Percentiles rank a stretch among this genome's conserved stretches.
These are phyloP conservation scores for Tylopilus sp. DNA, from an alignment of 1,284 basidiomycete species.

Conservation along the genomic window DNA sequence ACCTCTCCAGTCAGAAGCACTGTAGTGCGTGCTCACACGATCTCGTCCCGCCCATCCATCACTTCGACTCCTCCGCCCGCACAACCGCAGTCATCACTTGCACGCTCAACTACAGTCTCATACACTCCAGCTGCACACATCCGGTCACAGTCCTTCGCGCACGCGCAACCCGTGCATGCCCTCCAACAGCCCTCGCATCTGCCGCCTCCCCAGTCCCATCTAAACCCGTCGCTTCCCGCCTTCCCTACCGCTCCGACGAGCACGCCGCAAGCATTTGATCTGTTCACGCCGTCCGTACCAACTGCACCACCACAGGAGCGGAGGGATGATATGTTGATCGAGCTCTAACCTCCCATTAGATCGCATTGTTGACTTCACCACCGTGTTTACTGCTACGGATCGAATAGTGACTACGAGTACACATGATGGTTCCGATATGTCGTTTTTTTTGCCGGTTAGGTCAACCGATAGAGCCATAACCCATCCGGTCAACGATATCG, in stretches of 20 bases:
- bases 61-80: constrained; percentile 13
- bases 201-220: constrained; percentile 8
- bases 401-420: background rate
- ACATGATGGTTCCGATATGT: background rate
- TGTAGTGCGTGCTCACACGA: constrained; percentile 23
- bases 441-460: background rate
- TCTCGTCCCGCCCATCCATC: constrained; percentile 23
- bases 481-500: too few species aligned
- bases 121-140: constrained; percentile 6
- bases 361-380: background rate
- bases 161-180: constrained; percentile 1
- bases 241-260: constrained; percentile 47
- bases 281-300: constrained; percentile 47
- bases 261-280: constrained; percentile 51
- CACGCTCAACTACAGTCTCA: constrained; percentile 22
- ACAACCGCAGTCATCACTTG: constrained; percentile 16
- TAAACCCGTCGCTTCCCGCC: constrained; percentile 9
- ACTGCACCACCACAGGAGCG: constrained; percentile 60
- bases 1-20: constrained; percentile 5
- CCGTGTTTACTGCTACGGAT: background rate
- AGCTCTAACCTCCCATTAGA: constrained; percentile 41
- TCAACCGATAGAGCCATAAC: too few species aligned
- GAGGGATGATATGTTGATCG: constrained; percentile 83
- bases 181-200: constrained; percentile 9
- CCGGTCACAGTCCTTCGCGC: constrained; percentile 8